Conservation (phyloP, 1,284 basidiomycete species). For the Spongispora temasekensis region DNA sequence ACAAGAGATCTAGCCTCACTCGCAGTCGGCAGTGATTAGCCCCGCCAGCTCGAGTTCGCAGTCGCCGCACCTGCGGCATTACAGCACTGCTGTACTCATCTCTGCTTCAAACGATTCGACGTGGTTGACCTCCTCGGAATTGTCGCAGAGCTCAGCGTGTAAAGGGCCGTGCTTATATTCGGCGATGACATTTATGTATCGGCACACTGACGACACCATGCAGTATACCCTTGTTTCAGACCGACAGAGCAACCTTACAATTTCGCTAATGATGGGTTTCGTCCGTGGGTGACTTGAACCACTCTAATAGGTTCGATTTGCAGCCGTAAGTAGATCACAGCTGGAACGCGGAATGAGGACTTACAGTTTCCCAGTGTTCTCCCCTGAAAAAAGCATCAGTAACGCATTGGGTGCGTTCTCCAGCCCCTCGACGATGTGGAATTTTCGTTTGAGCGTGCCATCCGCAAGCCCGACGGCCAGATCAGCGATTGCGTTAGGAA, state of each 20-base stretch:
- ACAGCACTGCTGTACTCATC: too few species aligned
- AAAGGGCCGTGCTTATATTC: too few species aligned
- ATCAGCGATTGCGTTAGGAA: constrained; percentile 53
- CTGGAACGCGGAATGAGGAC: constrained; percentile 33
- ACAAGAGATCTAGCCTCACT: too few species aligned
- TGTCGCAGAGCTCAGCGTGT: too few species aligned
- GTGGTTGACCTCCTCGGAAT: too few species aligned
- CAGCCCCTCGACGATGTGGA: constrained; percentile 76
- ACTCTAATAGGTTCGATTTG: constrained; percentile 42
- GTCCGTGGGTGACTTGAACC: constrained; percentile 49
- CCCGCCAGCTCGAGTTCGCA: too few species aligned
- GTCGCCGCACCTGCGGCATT: too few species aligned
- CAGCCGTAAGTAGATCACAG: not conserved
- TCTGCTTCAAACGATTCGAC: too few species aligned
- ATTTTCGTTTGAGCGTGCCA: constrained; percentile 82
- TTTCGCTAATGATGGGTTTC: constrained; percentile 18
- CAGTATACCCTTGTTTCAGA: too few species aligned
- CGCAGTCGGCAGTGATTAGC: too few species aligned
- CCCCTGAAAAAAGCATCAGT: constrained; percentile 74
- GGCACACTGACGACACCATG: too few species aligned
- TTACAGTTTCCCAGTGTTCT: constrained; percentile 81
- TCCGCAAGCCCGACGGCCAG: constrained; percentile 56
- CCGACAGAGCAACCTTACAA: constrained; percentile 26
- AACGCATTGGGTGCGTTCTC: constrained; percentile 71
- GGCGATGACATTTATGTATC: too few species aligned